Percentiles rank a stretch among this genome's conserved stretches.
Conservation (phyloP, 257 asterid species). For the Nicotiana knightiana region DNA sequence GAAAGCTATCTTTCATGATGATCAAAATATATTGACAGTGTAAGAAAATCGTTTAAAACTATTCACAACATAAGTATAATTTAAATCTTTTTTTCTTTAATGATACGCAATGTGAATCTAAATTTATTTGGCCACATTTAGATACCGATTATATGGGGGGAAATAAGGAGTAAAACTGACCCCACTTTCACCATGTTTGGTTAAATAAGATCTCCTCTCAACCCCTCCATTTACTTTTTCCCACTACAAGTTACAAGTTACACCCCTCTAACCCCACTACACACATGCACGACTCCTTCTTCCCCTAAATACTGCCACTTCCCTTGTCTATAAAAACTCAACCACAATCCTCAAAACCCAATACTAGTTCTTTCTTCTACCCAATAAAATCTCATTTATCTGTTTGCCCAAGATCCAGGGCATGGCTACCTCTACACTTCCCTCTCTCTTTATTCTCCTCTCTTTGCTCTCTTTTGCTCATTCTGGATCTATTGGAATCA, state of each 20-base stretch:
- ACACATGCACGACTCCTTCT: conserved; percentile 7
- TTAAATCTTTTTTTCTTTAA: no score
- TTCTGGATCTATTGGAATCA: conserved; percentile 53
- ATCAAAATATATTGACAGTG: no score
- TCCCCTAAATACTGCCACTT: neutral
- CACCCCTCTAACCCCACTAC: neutral
- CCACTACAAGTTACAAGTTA: neutral
- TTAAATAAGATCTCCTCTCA: neutral
- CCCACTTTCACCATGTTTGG: neutral
- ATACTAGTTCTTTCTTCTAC: neutral
- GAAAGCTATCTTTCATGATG: no score
- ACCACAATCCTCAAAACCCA: neutral
- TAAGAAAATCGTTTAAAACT: no score
- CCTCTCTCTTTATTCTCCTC: neutral
- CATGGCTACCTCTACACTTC: conserved; percentile 2
- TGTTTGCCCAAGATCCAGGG: neutral
- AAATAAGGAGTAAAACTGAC: neutral
- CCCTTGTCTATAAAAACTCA: neutral
- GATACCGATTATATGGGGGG: no score
- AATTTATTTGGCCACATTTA: no score
- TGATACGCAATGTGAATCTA: no score
- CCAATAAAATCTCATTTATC: neutral
- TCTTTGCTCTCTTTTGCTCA: conserved; percentile 14
- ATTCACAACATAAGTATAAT: no score
- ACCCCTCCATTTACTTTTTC: neutral